These are phyloP conservation scores for Verticillium isaacii DNA, from an alignment of 2,329 filamentous ascomycete species.

Conservation along the genomic window DNA sequence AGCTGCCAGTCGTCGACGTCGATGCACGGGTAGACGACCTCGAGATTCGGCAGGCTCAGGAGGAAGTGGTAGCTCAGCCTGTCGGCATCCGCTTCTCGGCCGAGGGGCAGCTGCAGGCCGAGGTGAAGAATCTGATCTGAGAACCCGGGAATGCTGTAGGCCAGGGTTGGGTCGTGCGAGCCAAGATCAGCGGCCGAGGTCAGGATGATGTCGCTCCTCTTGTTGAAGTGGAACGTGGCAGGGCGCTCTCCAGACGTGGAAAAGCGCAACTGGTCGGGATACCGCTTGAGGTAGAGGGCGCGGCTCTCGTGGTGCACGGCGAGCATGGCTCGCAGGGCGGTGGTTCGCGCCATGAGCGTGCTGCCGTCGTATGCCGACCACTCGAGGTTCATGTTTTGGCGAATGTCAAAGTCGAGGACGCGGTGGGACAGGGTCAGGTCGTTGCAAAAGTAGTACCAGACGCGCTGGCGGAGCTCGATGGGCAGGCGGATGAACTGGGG, in stretches of 20 bases:
- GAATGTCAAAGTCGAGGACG: constrained; percentile 21
- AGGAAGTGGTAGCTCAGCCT: constrained; percentile 2
- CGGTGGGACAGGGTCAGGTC: constrained; percentile 20
- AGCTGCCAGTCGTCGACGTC: background rate
- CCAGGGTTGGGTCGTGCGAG: background rate
- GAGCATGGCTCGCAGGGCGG: constrained; percentile 21
- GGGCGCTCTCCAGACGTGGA: constrained; percentile 15
- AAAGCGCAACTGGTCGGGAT: constrained; percentile 26
- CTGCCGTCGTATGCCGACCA: constrained; percentile 17
- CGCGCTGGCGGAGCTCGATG: constrained; percentile 24
- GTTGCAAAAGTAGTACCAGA: constrained; percentile 28
- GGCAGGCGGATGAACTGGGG: constrained; percentile 23
- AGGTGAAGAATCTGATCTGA: constrained; percentile 23
- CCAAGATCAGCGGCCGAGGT: background rate
- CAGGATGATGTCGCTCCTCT: constrained; percentile 22
- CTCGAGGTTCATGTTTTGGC: background rate
- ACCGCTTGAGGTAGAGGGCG: constrained; percentile 20
- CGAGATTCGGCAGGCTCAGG: constrained; percentile 18
- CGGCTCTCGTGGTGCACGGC: constrained; percentile 31
- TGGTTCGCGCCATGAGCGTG: constrained; percentile 22
- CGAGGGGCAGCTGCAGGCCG: constrained; percentile 13
- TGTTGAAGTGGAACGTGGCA: constrained; percentile 23
- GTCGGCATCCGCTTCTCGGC: background rate
- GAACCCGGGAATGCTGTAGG: constrained; percentile 17
- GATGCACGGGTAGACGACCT: constrained; percentile 19